These are phyloP conservation scores for Aureobasidium namibiae DNA, from an alignment of 2,329 filamentous ascomycete species.

Conservation along the genomic window DNA sequence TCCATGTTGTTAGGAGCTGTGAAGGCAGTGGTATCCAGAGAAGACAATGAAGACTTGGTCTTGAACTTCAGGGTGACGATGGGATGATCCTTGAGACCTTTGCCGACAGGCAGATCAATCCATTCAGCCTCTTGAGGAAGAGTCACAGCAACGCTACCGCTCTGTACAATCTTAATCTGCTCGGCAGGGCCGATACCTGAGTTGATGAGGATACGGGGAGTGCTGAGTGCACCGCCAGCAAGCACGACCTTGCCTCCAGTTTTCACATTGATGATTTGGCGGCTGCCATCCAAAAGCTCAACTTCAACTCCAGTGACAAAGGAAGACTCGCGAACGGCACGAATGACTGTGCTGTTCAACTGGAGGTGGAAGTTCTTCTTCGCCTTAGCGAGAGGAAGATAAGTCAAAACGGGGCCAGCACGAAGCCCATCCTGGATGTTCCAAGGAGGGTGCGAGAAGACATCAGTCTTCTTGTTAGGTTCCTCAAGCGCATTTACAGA, in stretches of 20 bases:
- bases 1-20: conserved; percentile 40
- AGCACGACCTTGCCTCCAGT: conserved; percentile 28
- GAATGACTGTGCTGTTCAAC: conserved; percentile 36
- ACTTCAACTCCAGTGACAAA: conserved; percentile 37
- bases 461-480: conserved; percentile 38
- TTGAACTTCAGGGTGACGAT: conserved; percentile 46
- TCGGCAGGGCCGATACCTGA: conserved; percentile 35
- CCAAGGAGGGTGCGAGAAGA: conserved; percentile 43
- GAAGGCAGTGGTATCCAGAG: conserved; percentile 32
- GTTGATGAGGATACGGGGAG: conserved; percentile 29
- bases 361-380: conserved; percentile 38
- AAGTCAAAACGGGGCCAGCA: conserved; percentile 42
- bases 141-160: conserved; percentile 1
- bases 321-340: conserved; percentile 34
- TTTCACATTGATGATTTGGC: conserved; percentile 22
- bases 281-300: conserved; percentile 16
- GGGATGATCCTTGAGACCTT: conserved; percentile 40
- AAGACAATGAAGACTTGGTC: conserved; percentile 39
- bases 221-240: conserved; percentile 28
- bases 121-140: conserved; percentile 24
- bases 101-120: conserved; percentile 17
- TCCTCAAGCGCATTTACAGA: conserved; percentile 41
- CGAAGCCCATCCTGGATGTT: conserved; percentile 43
- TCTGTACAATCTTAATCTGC: conserved; percentile 32
- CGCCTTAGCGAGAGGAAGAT: conserved; percentile 40